Evolutionary conservation across 1,139 yeast species (phyloP).

Genomic region (Scheffersomyces lignicola): DNA sequence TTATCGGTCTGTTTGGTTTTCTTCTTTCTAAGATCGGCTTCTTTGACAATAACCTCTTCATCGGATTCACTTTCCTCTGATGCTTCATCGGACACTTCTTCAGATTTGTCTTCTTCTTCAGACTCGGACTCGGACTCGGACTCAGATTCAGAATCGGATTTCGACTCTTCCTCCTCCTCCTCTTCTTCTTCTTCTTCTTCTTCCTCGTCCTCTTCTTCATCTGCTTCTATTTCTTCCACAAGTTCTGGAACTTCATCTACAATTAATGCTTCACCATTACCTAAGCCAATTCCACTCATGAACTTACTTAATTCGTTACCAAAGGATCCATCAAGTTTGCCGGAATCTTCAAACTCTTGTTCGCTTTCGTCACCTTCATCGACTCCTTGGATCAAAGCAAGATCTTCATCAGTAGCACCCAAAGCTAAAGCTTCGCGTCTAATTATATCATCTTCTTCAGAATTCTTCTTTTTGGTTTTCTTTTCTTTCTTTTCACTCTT

Average conservation of each 20-base stretch:
- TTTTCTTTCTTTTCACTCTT: conserved; percentile 14
- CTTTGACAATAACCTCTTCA: conserved; percentile 18
- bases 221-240: conserved; percentile 28
- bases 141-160: conserved; percentile 18
- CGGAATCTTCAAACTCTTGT: conserved; percentile 52
- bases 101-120: conserved; percentile 20
- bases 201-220: conserved; percentile 25
- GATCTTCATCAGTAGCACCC: conserved; percentile 72
- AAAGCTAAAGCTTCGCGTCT: conserved; percentile 68
- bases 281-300: conserved; percentile 70
- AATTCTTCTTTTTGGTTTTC: conserved; percentile 6
- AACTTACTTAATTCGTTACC: conserved; percentile 61
- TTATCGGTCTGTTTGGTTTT: conserved; percentile 31
- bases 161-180: conserved; percentile 27
- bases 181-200: conserved; percentile 27
- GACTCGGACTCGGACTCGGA: conserved; percentile 19
- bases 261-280: conserved; percentile 35
- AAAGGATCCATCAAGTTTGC: conserved; percentile 47
- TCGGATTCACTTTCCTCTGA: conserved; percentile 12
- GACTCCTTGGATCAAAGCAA: conserved; percentile 51
- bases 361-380: conserved; percentile 61
- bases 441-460: conserved; percentile 32
- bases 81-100: conserved; percentile 15
- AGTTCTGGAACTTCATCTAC: conserved; percentile 34
- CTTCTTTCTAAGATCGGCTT: conserved; percentile 14